Evolutionary conservation across 208 protist genomes (phyloP), one percentile per base, ranked within the genome.

Genomic region (Leishmania braziliensis): DNA sequence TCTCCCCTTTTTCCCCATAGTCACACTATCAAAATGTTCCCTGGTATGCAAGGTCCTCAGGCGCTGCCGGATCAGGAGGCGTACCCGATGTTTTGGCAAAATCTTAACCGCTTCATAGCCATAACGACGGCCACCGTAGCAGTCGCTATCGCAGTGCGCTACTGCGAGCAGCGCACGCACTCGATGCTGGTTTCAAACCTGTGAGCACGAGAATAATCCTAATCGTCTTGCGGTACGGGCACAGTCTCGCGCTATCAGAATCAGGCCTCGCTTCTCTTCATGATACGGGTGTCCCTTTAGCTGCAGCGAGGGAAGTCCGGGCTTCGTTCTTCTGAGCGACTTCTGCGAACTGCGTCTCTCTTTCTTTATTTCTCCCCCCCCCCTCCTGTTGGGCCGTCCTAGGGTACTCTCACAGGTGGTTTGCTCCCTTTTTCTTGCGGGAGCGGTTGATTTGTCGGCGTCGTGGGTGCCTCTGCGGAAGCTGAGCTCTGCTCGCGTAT

Each of bases 31-130:
- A 88, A 36, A 8, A 95, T 95, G 94, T 96, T 95, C 77, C 92
- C 94, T 53, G 90, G 89, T 2, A 95, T 95, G 91, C 84, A 91
- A 46, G 81, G 84, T 9, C 94, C 94, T 29, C 87, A 95, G 91
- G 73, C 88, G 36, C 84, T 95, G 72, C 92, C 94, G 9, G 90
- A 94, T 58, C 85, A 89, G 51, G 91, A 89, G 77, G 81, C 91
- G 5, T 92, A 94, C 79, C 88, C 84, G 6, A 84, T 88, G 88
- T 93, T 94, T 72, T 95, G 94, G 91, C 81, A 69, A 60, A 95
- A 95, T 58, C 89, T 97, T n/a, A 90, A 87, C 78, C 88, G 86
- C 58, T 93, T 97, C 71, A 46, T 95, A 26, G 74, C 84, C 54
- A 82, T 94, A 66, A 86, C 90, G 0, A 84, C 87, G 62, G 71